phyloP scores from a whole-genome alignment of 805 yeast species.

The Candida xyloterini region DNA sequence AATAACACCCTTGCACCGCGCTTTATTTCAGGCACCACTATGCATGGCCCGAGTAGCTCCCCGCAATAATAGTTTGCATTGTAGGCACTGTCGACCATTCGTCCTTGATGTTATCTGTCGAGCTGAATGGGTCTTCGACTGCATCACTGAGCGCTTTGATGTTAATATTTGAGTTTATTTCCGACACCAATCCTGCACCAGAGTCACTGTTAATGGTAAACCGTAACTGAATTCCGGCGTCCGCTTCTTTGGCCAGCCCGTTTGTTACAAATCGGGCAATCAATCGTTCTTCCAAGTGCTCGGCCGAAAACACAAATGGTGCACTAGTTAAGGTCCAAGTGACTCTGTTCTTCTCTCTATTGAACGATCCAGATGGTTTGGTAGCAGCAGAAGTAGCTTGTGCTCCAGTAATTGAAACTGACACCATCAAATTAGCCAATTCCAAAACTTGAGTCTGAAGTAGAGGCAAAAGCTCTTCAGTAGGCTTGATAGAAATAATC shows the following conservation, averaged over 20 bases:
- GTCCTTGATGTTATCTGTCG: conserved; percentile 18
- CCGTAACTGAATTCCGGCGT: conserved; percentile 69
- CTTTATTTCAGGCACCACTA: conserved; percentile 1
- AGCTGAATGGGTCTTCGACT: conserved; percentile 36
- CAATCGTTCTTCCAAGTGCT: conserved; percentile 55
- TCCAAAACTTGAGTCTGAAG: conserved; percentile 37
- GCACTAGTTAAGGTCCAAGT: conserved; percentile 66
- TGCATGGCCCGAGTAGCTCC: conserved; percentile 44
- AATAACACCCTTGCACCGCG: conserved; percentile 8
- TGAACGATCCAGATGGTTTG: conserved; percentile 89
- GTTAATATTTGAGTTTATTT: conserved; percentile 39
- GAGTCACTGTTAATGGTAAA: conserved; percentile 46
- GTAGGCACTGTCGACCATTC: conserved; percentile 41
- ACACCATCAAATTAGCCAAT: conserved; percentile 58
- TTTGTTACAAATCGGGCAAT: conserved; percentile 85
- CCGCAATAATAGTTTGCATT: conserved; percentile 46
- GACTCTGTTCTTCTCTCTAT: conserved; percentile 78
- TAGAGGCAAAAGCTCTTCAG: conserved; percentile 40
- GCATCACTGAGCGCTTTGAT: conserved; percentile 27
- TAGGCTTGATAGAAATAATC: conserved; percentile 64
- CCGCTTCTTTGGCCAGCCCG: conserved; percentile 66
- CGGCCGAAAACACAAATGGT: conserved; percentile 37
- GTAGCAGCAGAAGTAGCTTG: conserved; percentile 73
- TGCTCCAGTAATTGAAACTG: conserved; percentile 62
- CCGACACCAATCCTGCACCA: conserved; percentile 43